Base-by-base conservation (phyloP, 2,329 filamentous ascomycete species). In the Dactylellina parvicollis region DNA sequence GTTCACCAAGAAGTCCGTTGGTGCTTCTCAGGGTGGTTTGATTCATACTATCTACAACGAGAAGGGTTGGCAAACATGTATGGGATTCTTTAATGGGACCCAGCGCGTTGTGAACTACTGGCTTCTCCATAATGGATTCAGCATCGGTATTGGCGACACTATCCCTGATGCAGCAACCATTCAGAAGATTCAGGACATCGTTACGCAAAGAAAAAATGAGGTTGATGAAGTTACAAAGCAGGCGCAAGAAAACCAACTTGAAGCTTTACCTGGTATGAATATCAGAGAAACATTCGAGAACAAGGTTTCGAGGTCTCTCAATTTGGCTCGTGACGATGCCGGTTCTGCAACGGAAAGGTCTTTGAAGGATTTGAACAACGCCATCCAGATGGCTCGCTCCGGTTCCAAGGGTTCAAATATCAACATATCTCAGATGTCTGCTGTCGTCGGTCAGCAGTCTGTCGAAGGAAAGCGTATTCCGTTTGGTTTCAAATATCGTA, bases 361-460 rank as follows among this genome's bases (percentile, higher is more conserved):
- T 85, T 83, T 99, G 80, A 97, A 96, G 83, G 92, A 97, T 82
- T 85, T 91, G 78, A 99, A 99, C 85, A 97, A 98, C 79, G 94
- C 94, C 55, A 92, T 96, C 61, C 92, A 92, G 79, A 99, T 98
- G 91, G 92, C 96, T 73, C 88, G 89, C 59, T 97, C 95, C 70
- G 95, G 95, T 79, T 99, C 96, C 77, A 99, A 99, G 85, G 95
- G 95, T 80, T 98, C 95, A 1, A 94, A 92, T 10, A 98, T 99
- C 85, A 99, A 99, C 81, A 98, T 99, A 78, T 97, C 96, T 14
- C 95, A 99, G 82, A 99, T 99, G 95, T 96, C 93, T 75, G 95
- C 95, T 24, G 87, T 98, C 76, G 96, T 99, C 72, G 95, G 96
- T 76, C 95, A 99, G 81, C 96, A 99, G 81, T 96, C 96, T 76